Percentiles rank a stretch among this genome's conserved stretches.
phyloP scores from a whole-genome alignment of 106 monocot species.

The Allium sativum region DNA sequence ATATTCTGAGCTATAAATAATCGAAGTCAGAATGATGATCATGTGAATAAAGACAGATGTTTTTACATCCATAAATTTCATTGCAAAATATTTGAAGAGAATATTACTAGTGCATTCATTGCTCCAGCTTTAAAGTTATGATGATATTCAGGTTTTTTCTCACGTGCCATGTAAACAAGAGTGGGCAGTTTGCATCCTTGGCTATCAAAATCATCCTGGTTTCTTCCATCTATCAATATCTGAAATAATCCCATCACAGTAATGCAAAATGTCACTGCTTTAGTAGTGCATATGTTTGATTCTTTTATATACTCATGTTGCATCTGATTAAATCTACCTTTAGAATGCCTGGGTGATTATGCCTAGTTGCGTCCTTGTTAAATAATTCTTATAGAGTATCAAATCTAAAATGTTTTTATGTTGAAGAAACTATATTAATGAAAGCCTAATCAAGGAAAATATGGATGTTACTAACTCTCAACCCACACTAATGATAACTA shows the following conservation, averaged over 20 bases:
- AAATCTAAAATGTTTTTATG: too few species aligned
- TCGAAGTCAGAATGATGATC: background rate
- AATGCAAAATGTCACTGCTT: background rate
- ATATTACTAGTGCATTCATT: constrained; percentile 48
- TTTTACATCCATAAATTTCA: too few species aligned
- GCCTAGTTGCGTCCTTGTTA: constrained; percentile 18
- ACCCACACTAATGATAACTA: too few species aligned
- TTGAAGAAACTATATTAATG: too few species aligned
- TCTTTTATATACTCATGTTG: too few species aligned
- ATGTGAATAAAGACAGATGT: too few species aligned
- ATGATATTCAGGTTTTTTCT: constrained; percentile 44
- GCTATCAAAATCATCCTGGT: constrained; percentile 7
- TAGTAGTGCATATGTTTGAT: background rate
- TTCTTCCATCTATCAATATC: constrained; percentile 36
- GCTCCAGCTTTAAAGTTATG: constrained; percentile 85
- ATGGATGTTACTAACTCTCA: too few species aligned
- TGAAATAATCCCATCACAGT: constrained; percentile 3
- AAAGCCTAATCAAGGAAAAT: too few species aligned
- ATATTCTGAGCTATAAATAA: constrained; percentile 20
- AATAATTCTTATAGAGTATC: too few species aligned
- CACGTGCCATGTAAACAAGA: constrained; percentile 53
- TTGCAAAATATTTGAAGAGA: too few species aligned
- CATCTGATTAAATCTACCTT: constrained; percentile 6
- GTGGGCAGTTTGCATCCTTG: constrained; percentile 26
- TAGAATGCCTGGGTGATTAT: constrained; percentile 30